These are phyloP conservation scores for Fragilaria crotonensis DNA, from an alignment of 108 stramenopile species.

Conservation along the genomic window DNA sequence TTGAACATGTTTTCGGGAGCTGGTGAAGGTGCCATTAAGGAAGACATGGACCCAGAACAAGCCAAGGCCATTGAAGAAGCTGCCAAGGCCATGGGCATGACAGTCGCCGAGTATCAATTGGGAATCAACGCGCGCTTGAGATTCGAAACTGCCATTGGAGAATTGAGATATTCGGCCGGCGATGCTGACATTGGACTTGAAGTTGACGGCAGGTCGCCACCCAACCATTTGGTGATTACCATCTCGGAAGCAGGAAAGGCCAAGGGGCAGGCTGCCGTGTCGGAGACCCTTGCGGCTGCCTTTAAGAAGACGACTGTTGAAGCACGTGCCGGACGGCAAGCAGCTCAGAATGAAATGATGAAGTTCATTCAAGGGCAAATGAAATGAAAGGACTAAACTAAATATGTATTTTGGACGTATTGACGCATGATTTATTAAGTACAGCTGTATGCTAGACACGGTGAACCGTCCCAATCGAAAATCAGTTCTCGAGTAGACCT, in stretches of 20 bases:
- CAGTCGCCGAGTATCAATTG: slow-evolving; percentile 72
- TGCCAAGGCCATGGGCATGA: slow-evolving; percentile 80
- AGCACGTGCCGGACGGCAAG: slow-evolving; percentile 45
- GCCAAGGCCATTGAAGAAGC: slow-evolving; percentile 51
- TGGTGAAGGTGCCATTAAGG: slow-evolving; percentile 45
- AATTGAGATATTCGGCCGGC: slow-evolving; percentile 47
- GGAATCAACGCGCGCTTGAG: slow-evolving; percentile 58
- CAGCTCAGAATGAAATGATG: slow-evolving; percentile 81
- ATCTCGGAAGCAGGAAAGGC: slow-evolving; percentile 74
- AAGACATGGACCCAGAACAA: slow-evolving; percentile 64
- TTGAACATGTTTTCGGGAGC: slow-evolving; percentile 83
- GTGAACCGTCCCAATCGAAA: too few relatives aligned
- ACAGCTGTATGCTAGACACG: too few relatives aligned
- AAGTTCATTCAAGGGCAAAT: slow-evolving; percentile 54
- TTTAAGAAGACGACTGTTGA: slow-evolving; percentile 44
- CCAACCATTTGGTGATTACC: slow-evolving; percentile 56
- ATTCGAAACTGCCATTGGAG: slow-evolving; percentile 42
- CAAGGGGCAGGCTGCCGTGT: slow-evolving; percentile 48
- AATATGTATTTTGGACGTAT: too few relatives aligned
- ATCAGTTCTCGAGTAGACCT: too few relatives aligned
- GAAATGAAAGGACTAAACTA: too few relatives aligned
- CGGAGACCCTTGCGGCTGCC: slow-evolving; percentile 44
- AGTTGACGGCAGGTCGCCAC: slow-evolving; percentile 67
- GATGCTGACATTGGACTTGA: slow-evolving; percentile 49
- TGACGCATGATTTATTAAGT: too few relatives aligned